A percentile compares a stretch with the other conserved stretches of the same genome.
Conservation (phyloP, 2,329 filamentous ascomycete species). For the Emergomyces pasteurianus region DNA sequence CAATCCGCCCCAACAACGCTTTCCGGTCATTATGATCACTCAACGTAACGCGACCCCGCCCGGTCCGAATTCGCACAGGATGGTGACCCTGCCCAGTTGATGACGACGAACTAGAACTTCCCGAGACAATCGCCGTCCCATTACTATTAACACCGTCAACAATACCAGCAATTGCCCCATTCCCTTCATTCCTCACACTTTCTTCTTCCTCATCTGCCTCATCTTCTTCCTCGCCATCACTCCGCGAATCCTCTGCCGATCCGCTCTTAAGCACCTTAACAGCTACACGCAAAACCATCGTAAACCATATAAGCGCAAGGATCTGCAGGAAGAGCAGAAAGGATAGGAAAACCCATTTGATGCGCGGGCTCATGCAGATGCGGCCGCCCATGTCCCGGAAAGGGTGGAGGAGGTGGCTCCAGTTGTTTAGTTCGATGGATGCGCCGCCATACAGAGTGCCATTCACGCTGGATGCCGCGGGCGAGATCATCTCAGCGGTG, state of each 20-base stretch:
- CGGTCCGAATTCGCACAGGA: slow-evolving; percentile 18
- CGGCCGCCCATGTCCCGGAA: slow-evolving; percentile 59
- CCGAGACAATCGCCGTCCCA: slow-evolving; percentile 15
- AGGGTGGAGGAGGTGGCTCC: slow-evolving; percentile 58
- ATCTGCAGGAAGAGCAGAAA: slow-evolving; percentile 67
- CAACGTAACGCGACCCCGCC: slow-evolving; percentile 27
- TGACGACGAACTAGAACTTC: slow-evolving; percentile 13
- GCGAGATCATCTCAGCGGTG: slow-evolving; percentile 14
- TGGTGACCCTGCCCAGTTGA: slow-evolving; percentile 7
- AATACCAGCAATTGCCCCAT: not conserved
- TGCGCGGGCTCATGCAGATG: slow-evolving; percentile 65
- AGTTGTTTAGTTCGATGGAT: slow-evolving; percentile 19
- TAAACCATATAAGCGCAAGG: slow-evolving; percentile 78
- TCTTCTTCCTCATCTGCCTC: slow-evolving; percentile 22
- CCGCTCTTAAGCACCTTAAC: slow-evolving; percentile 62
- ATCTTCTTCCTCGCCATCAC: slow-evolving; percentile 69
- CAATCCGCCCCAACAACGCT: slow-evolving; percentile 21
- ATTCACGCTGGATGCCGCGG: slow-evolving; percentile 23
- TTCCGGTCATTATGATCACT: slow-evolving; percentile 30
- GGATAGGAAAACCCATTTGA: slow-evolving; percentile 66
- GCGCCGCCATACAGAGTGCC: not conserved
- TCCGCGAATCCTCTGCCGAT: slow-evolving; percentile 73
- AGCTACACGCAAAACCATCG: slow-evolving; percentile 75
- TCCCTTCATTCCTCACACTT: not conserved
- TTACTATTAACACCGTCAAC: slow-evolving; percentile 12